Conservation (phyloP, 306 rosid species). For the Prunus davidiana region DNA sequence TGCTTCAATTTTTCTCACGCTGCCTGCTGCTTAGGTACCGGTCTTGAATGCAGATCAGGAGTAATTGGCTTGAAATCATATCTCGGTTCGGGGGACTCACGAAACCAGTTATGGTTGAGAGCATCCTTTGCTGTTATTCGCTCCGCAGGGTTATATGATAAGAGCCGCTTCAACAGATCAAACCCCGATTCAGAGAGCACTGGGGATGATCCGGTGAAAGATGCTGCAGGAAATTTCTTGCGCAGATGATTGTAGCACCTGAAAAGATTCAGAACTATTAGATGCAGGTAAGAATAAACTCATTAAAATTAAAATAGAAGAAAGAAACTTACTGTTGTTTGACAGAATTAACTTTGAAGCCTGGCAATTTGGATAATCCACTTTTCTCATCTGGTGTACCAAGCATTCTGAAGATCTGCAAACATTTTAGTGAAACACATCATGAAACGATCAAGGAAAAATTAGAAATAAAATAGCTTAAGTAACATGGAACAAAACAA, state of each 20-base stretch:
- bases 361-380: constrained; percentile 71
- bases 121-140: constrained; percentile 82
- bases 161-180: constrained; percentile 75
- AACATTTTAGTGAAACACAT: constrained; percentile 7
- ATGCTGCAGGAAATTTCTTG: constrained; percentile 76
- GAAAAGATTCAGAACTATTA: constrained; percentile 18
- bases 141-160: constrained; percentile 68
- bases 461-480: background rate
- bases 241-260: constrained; percentile 61
- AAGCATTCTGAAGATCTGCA: constrained; percentile 72
- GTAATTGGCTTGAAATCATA: constrained; percentile 49
- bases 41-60: constrained; percentile 42
- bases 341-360: constrained; percentile 57
- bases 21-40: constrained; percentile 43
- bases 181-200: constrained; percentile 76
- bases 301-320: background rate
- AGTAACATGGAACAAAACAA: background rate
- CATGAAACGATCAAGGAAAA: constrained; percentile 6
- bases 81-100: constrained; percentile 69
- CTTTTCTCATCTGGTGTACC: constrained; percentile 75
- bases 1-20: constrained; percentile 24
- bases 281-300: background rate
- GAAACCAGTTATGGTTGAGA: constrained; percentile 83
- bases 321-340: constrained; percentile 62
- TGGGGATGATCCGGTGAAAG: constrained; percentile 74